Evolutionary conservation across 129 eudicot genomes (phyloP).

Genomic region (Pseudognaphalium luteoalbum): DNA sequence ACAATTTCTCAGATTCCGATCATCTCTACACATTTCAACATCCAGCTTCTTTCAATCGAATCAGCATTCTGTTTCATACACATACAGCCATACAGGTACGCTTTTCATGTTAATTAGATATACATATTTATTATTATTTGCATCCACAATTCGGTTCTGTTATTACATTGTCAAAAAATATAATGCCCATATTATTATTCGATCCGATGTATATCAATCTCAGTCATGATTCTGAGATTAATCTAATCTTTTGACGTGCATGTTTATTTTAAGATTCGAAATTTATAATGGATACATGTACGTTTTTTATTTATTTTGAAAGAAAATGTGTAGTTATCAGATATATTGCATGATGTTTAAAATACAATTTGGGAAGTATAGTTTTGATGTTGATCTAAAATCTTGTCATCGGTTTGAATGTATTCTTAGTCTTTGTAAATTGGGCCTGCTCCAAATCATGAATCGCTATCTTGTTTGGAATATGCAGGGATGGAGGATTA

Average conservation of each 20-base stretch:
- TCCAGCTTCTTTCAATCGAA: conserved; percentile 19
- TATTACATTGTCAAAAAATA: neutral
- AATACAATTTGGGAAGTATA: no score
- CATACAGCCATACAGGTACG: conserved; percentile 6
- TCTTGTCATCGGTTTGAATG: neutral
- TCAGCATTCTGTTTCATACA: neutral
- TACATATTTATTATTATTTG: neutral
- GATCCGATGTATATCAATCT: conserved; percentile 5
- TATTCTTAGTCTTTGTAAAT: neutral
- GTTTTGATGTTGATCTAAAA: no score
- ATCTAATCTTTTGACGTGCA: neutral
- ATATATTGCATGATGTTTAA: no score
- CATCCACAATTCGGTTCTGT: conserved; percentile 10
- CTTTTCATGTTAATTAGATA: neutral
- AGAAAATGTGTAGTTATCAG: neutral
- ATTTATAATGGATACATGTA: neutral
- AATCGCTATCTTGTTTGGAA: no score
- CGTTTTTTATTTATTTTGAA: neutral
- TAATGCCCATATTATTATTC: conserved; percentile 5
- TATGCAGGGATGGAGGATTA: conserved; percentile 39
- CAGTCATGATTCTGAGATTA: neutral
- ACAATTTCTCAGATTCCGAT: neutral
- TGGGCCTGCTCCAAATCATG: no score
- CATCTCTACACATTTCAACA: conserved; percentile 20
- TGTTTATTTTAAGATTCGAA: neutral